Evolutionary conservation across 805 yeast species (phyloP).

Genomic region (Lipomyces kockii): DNA sequence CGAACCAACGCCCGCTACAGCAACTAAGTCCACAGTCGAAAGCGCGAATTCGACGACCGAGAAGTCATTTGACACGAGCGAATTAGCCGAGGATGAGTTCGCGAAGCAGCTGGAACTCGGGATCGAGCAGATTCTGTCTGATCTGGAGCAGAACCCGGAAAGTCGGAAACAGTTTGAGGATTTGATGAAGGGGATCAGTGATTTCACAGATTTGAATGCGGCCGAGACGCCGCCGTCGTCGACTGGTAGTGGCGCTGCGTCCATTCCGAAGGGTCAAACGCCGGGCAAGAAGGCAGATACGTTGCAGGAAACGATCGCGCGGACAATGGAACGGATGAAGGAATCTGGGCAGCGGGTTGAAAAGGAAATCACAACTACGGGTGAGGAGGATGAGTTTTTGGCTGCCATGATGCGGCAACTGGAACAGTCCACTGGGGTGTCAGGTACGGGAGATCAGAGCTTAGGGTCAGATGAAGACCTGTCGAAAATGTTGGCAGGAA

Average conservation of each 20-base stretch:
- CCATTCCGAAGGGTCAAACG: slow-evolving; percentile 37
- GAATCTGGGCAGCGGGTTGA: slow-evolving; percentile 76
- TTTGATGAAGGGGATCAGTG: slow-evolving; percentile 45
- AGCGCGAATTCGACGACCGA: not conserved
- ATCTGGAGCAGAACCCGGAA: slow-evolving; percentile 58
- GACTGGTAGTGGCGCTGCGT: not conserved
- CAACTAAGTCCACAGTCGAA: slow-evolving; percentile 2
- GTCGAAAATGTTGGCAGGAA: slow-evolving; percentile 65
- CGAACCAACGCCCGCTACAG: not conserved
- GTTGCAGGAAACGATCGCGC: slow-evolving; percentile 76
- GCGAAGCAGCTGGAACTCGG: slow-evolving; percentile 49
- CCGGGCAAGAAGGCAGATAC: slow-evolving; percentile 15
- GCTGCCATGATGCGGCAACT: slow-evolving; percentile 71
- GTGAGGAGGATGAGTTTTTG: slow-evolving; percentile 55
- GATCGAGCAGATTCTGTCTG: slow-evolving; percentile 53
- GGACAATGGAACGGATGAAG: slow-evolving; percentile 78
- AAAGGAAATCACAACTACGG: slow-evolving; percentile 50
- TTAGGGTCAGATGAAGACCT: slow-evolving; percentile 60
- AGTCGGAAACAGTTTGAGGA: slow-evolving; percentile 57
- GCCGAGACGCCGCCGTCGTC: not conserved
- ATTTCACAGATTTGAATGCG: slow-evolving; percentile 10
- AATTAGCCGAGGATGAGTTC: slow-evolving; percentile 43
- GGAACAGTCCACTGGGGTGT: slow-evolving; percentile 42
- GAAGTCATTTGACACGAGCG: not conserved
- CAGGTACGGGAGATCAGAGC: slow-evolving; percentile 51